Percentiles rank a stretch among this genome's conserved stretches.
Evolutionary conservation across 371 early-diverging fungal species (phyloP).

Genomic region (Syncephalastrum contaminatum): DNA sequence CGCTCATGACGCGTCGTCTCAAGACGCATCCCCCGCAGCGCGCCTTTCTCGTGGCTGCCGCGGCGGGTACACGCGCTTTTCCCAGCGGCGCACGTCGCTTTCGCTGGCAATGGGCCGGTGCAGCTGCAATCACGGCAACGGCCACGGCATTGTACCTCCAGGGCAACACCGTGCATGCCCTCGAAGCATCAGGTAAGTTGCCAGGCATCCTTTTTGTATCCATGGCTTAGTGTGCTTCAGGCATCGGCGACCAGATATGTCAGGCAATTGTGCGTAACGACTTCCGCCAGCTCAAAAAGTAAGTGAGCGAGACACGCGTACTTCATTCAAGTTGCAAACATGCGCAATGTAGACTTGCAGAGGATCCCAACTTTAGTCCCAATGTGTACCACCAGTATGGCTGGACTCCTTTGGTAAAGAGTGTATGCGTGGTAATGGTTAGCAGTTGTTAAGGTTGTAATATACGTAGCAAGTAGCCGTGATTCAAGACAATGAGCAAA

Average conservation of each 20-base stretch:
- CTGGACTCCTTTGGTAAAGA: constrained; percentile 49
- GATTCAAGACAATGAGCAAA: constrained; percentile 46
- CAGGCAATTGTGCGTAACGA: constrained; percentile 47
- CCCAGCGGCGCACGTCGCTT: too few relatives aligned
- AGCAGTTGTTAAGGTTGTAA: neutral
- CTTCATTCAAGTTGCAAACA: neutral
- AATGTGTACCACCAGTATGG: constrained; percentile 48
- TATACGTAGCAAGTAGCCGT: constrained; percentile 46
- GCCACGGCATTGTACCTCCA: neutral
- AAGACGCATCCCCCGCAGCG: too few relatives aligned
- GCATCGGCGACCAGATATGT: constrained; percentile 38
- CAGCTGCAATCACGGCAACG: neutral
- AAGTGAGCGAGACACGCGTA: constrained; percentile 7
- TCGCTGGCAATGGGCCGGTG: neutral
- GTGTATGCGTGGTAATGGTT: neutral
- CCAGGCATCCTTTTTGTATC: neutral
- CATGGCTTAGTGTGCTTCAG: constrained; percentile 13
- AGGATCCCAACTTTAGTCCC: constrained; percentile 44
- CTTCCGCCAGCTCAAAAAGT: constrained; percentile 36
- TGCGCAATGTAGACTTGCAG: constrained; percentile 29
- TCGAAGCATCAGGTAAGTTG: constrained; percentile 10
- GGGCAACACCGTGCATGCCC: constrained; percentile 2
- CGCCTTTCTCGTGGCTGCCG: too few relatives aligned
- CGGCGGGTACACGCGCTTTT: too few relatives aligned
- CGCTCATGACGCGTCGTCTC: too few relatives aligned